Conservation (phyloP, 108 stramenopile species). For the Conticribra weissflogii region DNA sequence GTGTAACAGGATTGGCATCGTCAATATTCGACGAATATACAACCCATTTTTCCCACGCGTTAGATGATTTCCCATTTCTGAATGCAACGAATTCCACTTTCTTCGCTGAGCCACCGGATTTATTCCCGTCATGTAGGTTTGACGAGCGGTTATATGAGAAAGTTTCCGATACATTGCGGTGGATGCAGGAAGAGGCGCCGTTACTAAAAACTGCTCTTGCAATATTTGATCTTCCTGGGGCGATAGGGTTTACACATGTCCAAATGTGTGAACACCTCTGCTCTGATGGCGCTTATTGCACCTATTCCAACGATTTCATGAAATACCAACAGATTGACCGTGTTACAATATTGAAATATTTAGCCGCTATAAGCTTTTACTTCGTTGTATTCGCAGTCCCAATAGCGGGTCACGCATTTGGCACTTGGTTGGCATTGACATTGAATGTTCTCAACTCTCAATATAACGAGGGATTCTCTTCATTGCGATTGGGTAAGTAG, state of each 20-base stretch:
- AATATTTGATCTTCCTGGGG: slow-evolving; percentile 56
- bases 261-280: slow-evolving; percentile 55
- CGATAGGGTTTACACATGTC: slow-evolving; percentile 50
- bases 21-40: slow-evolving; percentile 58
- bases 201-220: slow-evolving; percentile 44
- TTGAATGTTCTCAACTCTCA: slow-evolving; percentile 54
- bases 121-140: slow-evolving; percentile 21
- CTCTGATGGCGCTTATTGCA: slow-evolving; percentile 27
- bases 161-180: slow-evolving; percentile 36
- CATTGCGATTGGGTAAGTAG: slow-evolving; percentile 35
- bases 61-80: slow-evolving; percentile 44
- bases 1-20: slow-evolving; percentile 45
- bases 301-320: slow-evolving; percentile 35
- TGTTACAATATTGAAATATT: slow-evolving; percentile 43
- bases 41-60: slow-evolving; percentile 39
- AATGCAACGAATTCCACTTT: slow-evolving; percentile 21
- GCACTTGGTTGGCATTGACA: slow-evolving; percentile 55
- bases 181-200: slow-evolving; percentile 44
- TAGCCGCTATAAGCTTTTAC: slow-evolving; percentile 49
- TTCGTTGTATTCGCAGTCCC: slow-evolving; percentile 57
- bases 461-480: slow-evolving; percentile 60
- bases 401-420: slow-evolving; percentile 55
- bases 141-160: slow-evolving; percentile 33
- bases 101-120: slow-evolving; percentile 10
- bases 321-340: slow-evolving; percentile 48